Evolutionary conservation across 805 yeast genomes (phyloP).

Genomic region (Metschnikowia kunwiensis): DNA sequence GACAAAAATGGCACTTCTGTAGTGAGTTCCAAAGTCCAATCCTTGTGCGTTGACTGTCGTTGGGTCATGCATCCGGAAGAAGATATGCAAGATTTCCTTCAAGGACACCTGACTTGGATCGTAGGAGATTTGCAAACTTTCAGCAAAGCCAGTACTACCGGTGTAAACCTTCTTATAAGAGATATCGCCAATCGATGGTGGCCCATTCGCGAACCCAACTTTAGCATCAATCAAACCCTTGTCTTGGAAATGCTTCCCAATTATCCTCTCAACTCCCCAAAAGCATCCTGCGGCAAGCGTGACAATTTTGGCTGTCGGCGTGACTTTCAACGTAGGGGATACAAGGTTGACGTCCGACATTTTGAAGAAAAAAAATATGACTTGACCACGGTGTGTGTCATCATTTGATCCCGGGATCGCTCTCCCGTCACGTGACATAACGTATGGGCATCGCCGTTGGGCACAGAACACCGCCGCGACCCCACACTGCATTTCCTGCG

Average conservation of each 20-base stretch:
- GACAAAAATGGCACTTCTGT: slow-evolving; percentile 77
- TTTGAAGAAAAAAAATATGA: no score
- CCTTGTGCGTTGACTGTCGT: slow-evolving; percentile 84
- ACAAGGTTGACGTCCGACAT: slow-evolving; percentile 13
- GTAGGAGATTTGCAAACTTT: slow-evolving; percentile 76
- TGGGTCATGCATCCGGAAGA: slow-evolving; percentile 93
- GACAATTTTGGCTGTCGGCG: slow-evolving; percentile 33
- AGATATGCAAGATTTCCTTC: slow-evolving; percentile 70
- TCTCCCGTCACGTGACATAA: slow-evolving; percentile 12
- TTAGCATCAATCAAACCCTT: slow-evolving; percentile 69
- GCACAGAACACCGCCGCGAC: background rate
- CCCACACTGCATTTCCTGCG: no score
- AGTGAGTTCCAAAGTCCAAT: slow-evolving; percentile 84
- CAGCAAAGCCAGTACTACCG: slow-evolving; percentile 76
- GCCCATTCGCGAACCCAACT: slow-evolving; percentile 92
- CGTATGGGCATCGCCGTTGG: background rate
- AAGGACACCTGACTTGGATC: slow-evolving; percentile 64
- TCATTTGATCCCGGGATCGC: no score
- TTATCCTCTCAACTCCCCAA: slow-evolving; percentile 89
- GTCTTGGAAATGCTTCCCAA: slow-evolving; percentile 60
- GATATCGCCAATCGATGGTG: slow-evolving; percentile 42
- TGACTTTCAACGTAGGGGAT: slow-evolving; percentile 36
- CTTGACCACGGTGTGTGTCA: no score
- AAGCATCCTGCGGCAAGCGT: slow-evolving; percentile 65
- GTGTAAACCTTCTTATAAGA: slow-evolving; percentile 69